These are phyloP conservation scores for Sporothrix pseudoabietina DNA, from an alignment of 2,329 filamentous ascomycete genomes.

Conservation along the genomic window DNA sequence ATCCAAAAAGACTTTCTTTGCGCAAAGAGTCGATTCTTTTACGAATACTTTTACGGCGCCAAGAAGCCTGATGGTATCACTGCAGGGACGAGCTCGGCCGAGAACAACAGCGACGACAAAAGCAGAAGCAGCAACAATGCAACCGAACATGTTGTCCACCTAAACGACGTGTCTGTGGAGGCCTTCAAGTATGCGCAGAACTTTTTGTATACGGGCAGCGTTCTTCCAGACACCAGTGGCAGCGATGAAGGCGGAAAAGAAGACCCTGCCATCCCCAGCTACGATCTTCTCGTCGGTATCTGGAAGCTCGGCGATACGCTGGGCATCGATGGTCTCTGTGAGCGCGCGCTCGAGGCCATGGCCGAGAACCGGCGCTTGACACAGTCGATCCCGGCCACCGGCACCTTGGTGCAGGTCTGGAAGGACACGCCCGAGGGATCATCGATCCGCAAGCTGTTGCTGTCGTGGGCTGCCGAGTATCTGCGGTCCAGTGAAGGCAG, in stretches of 20 bases:
- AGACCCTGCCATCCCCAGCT: conserved; percentile 50
- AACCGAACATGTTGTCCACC: conserved; percentile 54
- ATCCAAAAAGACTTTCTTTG: conserved; percentile 63
- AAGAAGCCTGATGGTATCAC: neutral
- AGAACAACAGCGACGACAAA: no score
- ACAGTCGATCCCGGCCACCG: conserved; percentile 58
- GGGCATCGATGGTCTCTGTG: conserved; percentile 58
- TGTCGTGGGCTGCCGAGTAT: conserved; percentile 66
- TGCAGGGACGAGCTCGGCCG: neutral
- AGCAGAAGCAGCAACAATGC: conserved; percentile 35
- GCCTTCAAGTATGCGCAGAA: conserved; percentile 59
- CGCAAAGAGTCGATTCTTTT: conserved; percentile 54
- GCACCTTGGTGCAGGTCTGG: conserved; percentile 63
- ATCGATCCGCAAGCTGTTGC: conserved; percentile 58
- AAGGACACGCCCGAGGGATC: conserved; percentile 63
- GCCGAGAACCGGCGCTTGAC: conserved; percentile 56
- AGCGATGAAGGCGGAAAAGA: neutral
- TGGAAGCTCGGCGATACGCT: conserved; percentile 60
- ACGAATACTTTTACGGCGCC: conserved; percentile 46
- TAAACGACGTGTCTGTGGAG: conserved; percentile 52
- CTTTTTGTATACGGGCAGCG: conserved; percentile 55
- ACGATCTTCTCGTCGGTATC: conserved; percentile 56
- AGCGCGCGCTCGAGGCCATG: conserved; percentile 61
- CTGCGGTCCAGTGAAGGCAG: conserved; percentile 60
- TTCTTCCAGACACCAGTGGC: conserved; percentile 43